A percentile compares a stretch with the other conserved stretches of the same genome.
Conservation (phyloP, 1,284 basidiomycete species). For the Caloboletus firmus region DNA sequence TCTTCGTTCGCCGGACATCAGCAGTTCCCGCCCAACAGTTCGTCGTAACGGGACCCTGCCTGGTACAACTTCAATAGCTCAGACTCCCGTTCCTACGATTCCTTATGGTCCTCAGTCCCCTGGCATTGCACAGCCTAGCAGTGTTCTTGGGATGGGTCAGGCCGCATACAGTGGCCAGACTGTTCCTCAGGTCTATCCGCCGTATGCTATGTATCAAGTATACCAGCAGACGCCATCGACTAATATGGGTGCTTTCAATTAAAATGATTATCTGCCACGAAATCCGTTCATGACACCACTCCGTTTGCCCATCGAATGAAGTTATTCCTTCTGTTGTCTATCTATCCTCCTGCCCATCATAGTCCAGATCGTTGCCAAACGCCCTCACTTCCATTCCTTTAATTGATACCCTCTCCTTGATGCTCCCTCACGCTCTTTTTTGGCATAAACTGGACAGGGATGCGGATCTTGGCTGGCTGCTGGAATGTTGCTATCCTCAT, state of each 20-base stretch:
- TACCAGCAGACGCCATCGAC: conserved; percentile 72
- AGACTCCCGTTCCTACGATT: conserved; percentile 45
- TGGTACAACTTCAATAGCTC: conserved; percentile 36
- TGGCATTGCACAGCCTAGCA: conserved; percentile 53
- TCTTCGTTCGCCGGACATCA: conserved; percentile 60
- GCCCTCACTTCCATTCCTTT: conserved; percentile 25
- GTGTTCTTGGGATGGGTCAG: conserved; percentile 61
- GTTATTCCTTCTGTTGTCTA: conserved; percentile 37
- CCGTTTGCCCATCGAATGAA: conserved; percentile 35
- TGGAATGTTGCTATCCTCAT: conserved; percentile 38
- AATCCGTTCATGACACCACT: conserved; percentile 40
- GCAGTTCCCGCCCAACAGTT: conserved; percentile 46
- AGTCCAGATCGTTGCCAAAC: conserved; percentile 30
- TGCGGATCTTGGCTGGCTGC: conserved; percentile 33
- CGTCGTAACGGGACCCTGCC: conserved; percentile 50
- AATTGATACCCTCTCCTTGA: conserved; percentile 31
- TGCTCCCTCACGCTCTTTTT: conserved; percentile 30
- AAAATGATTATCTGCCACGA: conserved; percentile 41
- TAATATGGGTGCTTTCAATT: conserved; percentile 74
- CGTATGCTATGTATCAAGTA: conserved; percentile 74
- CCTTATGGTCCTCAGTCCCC: conserved; percentile 64
- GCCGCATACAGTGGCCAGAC: conserved; percentile 62
- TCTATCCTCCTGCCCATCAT: conserved; percentile 32
- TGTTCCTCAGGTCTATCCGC: conserved; percentile 70
- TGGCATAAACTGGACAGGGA: conserved; percentile 25